Percentiles rank a stretch among this genome's conserved stretches.
Evolutionary conservation across 1,284 basidiomycete genomes (phyloP).

Genomic region (Jaminaea rosea): DNA sequence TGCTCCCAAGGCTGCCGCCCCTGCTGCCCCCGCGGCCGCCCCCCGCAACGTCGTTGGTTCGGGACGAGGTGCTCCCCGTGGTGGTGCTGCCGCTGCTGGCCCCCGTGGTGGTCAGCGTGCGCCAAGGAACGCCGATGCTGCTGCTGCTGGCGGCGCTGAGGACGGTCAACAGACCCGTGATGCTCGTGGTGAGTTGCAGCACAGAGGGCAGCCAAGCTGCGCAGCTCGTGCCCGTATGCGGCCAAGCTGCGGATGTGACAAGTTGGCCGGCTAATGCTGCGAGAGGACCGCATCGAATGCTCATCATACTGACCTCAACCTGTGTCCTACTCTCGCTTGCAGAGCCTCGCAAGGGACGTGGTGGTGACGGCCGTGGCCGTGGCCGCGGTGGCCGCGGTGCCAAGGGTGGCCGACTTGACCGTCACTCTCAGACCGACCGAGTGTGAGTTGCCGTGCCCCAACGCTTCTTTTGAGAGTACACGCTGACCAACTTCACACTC

Average conservation of each 20-base stretch:
- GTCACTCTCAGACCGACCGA: constrained; percentile 69
- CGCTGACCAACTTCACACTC: not conserved
- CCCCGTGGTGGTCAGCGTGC: constrained; percentile 11
- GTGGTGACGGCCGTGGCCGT: constrained; percentile 50
- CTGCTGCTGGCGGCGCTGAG: constrained; percentile 3
- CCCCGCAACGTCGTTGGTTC: constrained; percentile 35
- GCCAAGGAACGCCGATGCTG: constrained; percentile 1
- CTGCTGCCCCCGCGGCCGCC: constrained; percentile 26
- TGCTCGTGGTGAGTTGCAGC: not conserved
- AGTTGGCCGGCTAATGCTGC: too few relatives aligned
- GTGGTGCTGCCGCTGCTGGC: constrained; percentile 1
- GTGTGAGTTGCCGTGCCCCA: constrained; percentile 17
- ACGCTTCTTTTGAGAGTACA: not conserved
- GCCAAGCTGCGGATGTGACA: too few relatives aligned
- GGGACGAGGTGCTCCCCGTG: constrained; percentile 1
- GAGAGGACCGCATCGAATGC: too few relatives aligned
- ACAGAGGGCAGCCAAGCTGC: too few relatives aligned
- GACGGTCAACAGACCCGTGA: constrained; percentile 4
- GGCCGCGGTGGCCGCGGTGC: constrained; percentile 50
- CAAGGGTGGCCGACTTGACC: constrained; percentile 66
- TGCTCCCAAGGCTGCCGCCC: constrained; percentile 29
- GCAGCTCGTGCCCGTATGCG: too few relatives aligned
- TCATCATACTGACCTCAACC: not conserved
- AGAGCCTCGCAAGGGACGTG: not conserved
- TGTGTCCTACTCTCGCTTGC: not conserved